Evolutionary conservation across 148 eudicot species (phyloP).

Genomic region (Arbutus unedo): DNA sequence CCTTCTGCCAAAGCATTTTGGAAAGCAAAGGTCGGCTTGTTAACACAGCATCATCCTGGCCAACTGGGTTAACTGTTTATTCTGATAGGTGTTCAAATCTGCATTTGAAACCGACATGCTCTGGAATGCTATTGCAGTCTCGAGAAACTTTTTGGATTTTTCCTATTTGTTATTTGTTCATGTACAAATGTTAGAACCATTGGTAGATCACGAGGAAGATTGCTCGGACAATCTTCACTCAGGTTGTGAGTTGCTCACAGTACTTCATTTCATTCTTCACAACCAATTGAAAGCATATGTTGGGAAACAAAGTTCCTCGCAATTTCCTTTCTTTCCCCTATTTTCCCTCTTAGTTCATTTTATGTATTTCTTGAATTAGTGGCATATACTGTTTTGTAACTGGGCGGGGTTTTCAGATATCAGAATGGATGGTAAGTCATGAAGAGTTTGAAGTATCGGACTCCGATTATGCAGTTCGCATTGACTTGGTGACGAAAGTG

Average conservation of each 20-base stretch:
- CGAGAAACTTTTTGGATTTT: not conserved
- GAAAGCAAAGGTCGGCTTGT: not conserved
- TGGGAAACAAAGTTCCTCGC: not conserved
- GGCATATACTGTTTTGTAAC: not conserved
- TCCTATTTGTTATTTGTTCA: not conserved
- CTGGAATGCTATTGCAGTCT: not conserved
- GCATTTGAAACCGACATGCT: not conserved
- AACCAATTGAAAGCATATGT: not conserved
- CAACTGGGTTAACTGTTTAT: conserved; percentile 3
- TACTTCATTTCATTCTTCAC: not conserved
- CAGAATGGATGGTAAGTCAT: conserved; percentile 90
- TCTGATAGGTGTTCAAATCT: not conserved
- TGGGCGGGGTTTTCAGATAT: conserved; percentile 52
- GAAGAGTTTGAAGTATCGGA: conserved; percentile 59
- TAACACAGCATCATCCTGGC: not conserved
- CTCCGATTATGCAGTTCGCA: conserved; percentile 79
- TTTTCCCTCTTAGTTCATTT: not conserved
- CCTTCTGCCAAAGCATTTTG: conserved; percentile 1
- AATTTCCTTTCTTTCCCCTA: not conserved
- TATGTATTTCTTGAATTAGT: not conserved
- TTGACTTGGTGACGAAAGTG: conserved; percentile 86
- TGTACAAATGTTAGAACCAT: not conserved
- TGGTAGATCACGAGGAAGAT: not conserved
- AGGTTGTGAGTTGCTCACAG: not conserved
- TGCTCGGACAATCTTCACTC: not conserved